phyloP scores from a whole-genome alignment of 495 filamentous ascomycete genomes.

The Podospora pseudocomata region DNA sequence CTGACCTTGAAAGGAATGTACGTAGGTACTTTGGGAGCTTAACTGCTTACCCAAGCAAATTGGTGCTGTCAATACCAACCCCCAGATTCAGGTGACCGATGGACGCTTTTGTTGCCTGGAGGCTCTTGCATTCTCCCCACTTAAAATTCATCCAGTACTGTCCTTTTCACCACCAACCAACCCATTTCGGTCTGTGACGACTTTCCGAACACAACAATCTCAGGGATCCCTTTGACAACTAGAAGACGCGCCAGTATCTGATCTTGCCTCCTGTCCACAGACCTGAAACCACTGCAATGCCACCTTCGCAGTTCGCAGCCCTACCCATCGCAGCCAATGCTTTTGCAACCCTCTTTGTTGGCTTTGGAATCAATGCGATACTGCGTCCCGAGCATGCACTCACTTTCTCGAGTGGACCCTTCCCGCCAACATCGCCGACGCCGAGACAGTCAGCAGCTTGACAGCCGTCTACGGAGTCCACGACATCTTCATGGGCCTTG shows the following conservation, averaged over 20 bases:
- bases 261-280: too few species aligned
- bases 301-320: slow-evolving; percentile 7
- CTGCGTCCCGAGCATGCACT: slow-evolving; percentile 44
- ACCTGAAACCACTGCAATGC: background rate
- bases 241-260: too few species aligned
- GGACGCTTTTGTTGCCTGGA: background rate
- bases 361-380: slow-evolving; percentile 49
- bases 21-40: too few species aligned
- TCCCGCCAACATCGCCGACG: slow-evolving; percentile 20
- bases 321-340: slow-evolving; percentile 29
- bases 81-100: background rate
- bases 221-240: too few species aligned
- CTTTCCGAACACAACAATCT: too few species aligned
- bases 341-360: slow-evolving; percentile 45
- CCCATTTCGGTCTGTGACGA: too few species aligned
- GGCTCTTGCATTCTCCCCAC: background rate
- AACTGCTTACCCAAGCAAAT: too few species aligned
- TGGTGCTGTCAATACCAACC: too few species aligned
- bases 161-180: too few species aligned
- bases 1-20: too few species aligned
- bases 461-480: slow-evolving; percentile 50
- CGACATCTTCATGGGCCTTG: slow-evolving; percentile 53
- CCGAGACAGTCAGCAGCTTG: slow-evolving; percentile 16
- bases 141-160: background rate
- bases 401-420: slow-evolving; percentile 42